A percentile compares a stretch with the other conserved stretches of the same genome.
These are phyloP conservation scores for Artomyces pyxidatus DNA, from an alignment of 768 basidiomycete genomes.

Conservation along the genomic window DNA sequence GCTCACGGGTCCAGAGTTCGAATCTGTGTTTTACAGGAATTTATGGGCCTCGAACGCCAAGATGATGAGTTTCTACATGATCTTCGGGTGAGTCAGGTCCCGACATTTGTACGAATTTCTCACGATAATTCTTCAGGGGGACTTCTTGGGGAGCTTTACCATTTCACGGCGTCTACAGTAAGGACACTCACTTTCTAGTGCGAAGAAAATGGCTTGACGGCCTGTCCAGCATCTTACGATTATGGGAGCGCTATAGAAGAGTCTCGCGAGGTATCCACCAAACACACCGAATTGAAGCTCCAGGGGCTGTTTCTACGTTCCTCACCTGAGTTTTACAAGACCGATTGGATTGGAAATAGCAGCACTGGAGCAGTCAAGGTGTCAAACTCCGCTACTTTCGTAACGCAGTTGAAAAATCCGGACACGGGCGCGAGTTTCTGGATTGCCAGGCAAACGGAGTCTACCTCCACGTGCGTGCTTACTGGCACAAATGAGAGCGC, in stretches of 20 bases:
- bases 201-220: background rate
- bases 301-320: conserved; percentile 74
- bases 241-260: conserved; percentile 72
- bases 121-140: conserved; percentile 39
- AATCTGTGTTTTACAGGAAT: conserved; percentile 71
- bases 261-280: conserved; percentile 53
- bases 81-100: conserved; percentile 66
- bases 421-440: conserved; percentile 62
- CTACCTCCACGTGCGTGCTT: conserved; percentile 47
- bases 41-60: conserved; percentile 80
- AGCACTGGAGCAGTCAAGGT: conserved; percentile 37
- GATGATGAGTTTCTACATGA: conserved; percentile 79
- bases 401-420: conserved; percentile 59
- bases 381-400: conserved; percentile 42
- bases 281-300: conserved; percentile 72
- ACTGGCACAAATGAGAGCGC: background rate
- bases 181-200: conserved; percentile 10
- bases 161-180: conserved; percentile 64
- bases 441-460: conserved; percentile 58
- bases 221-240: conserved; percentile 53
- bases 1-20: conserved; percentile 66
- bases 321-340: conserved; percentile 73
- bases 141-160: conserved; percentile 83
- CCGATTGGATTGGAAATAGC: conserved; percentile 61
- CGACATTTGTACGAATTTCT: background rate